Evolutionary conservation across 2,329 filamentous ascomycete genomes (phyloP).

Genomic region (Rachicladosporium sp.): DNA sequence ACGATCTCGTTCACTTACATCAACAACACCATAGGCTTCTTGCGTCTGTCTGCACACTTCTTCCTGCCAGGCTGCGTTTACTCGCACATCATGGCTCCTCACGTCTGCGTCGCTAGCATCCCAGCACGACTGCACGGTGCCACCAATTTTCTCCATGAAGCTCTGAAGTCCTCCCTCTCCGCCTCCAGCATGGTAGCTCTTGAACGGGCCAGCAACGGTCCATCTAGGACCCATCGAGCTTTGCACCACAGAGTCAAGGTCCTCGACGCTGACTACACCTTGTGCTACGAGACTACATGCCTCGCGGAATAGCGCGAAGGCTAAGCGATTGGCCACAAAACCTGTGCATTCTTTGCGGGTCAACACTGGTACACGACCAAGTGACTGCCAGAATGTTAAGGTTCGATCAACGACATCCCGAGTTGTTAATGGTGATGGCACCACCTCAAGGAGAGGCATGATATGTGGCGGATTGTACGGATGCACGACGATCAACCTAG

Average conservation of each 20-base stretch:
- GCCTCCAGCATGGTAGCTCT: conserved; percentile 47
- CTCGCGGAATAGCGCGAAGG: conserved; percentile 45
- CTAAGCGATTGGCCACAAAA: conserved; percentile 47
- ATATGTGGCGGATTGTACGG: conserved; percentile 51
- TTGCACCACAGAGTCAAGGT: conserved; percentile 42
- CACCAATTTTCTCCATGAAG: conserved; percentile 45
- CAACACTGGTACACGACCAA: conserved; percentile 36
- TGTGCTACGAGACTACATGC: conserved; percentile 42
- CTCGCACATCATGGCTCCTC: conserved; percentile 20
- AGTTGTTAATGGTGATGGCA: conserved; percentile 36
- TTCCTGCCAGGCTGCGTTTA: conserved; percentile 35
- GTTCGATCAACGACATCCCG: conserved; percentile 28
- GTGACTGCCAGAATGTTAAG: conserved; percentile 33
- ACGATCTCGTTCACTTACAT: conserved; percentile 29
- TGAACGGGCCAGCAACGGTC: conserved; percentile 45
- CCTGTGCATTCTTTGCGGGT: conserved; percentile 41
- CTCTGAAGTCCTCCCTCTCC: conserved; percentile 40
- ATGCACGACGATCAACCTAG: conserved; percentile 44
- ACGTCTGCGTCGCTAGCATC: conserved; percentile 31
- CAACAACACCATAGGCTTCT: conserved; percentile 35
- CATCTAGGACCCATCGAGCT: conserved; percentile 42
- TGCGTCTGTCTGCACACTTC: conserved; percentile 34
- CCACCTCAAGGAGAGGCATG: conserved; percentile 49
- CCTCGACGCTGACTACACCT: conserved; percentile 40
- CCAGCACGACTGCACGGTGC: conserved; percentile 44